Base-by-base conservation (phyloP, 2,329 filamentous ascomycete genomes). In the Ramularia collo-cygni region DNA sequence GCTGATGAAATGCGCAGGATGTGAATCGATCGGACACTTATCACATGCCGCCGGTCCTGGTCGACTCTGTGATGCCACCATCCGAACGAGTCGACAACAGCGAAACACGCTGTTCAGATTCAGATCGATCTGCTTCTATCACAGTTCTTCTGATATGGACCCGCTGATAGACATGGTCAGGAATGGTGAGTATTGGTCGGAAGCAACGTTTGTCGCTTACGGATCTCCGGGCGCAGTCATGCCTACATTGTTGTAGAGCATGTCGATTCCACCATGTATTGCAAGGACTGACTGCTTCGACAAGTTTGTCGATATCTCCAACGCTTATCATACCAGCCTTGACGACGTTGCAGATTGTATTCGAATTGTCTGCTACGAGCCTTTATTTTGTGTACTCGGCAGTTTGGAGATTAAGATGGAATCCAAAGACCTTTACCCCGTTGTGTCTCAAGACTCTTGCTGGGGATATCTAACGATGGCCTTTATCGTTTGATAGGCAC, bases 91-190 rank as follows among this genome's bases (percentile, higher is more conserved):
- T 37, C 76, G 72, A 28, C 67, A 71, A 0, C 66, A 66, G 3
- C 75, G 53, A 44, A 74, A 77, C 0, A 76, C 69, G 28, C 64
- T 71, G 51, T 75, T 75, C 3, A 78, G 61, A 48, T 77, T 78
- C 18, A 77, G 53, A n/a, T 71, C 66, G 37, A 75, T 64, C 44
- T 77, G 74, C 0, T 57, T 35, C 41, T 76, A 66, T 74, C 74
- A 78, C 0, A 61, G 48, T 1, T 65, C 61, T 35, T 77, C 72
- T 0, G 42, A 33, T 63, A 77, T 71, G 3, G 32, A 51, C 2
- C 64, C 71, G 6, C 21, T 24, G 21, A 6, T 10, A 10, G 6
- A 24, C 21, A 24, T 6, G 21, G 6, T 24, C 21, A 24, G 21
- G 10, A 10, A 6, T 24, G 6, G 21, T 24, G 6, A 24, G 6